Evolutionary conservation across 2,329 filamentous ascomycete species (phyloP).

Genomic region (Cryphonectria parasitica): DNA sequence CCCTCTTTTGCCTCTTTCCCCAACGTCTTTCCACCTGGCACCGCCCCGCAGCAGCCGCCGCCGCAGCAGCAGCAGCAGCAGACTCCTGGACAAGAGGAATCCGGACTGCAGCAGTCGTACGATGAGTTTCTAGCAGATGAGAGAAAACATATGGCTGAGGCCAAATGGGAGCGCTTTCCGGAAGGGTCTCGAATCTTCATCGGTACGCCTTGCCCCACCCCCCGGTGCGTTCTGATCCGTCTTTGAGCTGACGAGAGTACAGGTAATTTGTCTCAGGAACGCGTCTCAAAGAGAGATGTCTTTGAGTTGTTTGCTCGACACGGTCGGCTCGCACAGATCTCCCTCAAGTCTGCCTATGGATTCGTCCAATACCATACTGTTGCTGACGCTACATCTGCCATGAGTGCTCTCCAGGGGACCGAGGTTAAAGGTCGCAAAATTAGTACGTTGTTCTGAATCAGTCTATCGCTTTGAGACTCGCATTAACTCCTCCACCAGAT

Average conservation of each 20-base stretch:
- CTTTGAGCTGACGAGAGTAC: conserved; percentile 22
- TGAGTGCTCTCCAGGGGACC: conserved; percentile 77
- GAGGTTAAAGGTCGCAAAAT: conserved; percentile 89
- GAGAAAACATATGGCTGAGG: conserved; percentile 74
- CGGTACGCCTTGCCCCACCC: conserved; percentile 52
- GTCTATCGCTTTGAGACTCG: conserved; percentile 7
- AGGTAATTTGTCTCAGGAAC: conserved; percentile 92
- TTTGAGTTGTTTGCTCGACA: conserved; percentile 88
- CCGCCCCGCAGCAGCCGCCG: conserved; percentile 8
- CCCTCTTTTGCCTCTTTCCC: conserved; percentile 27
- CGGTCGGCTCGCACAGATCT: conserved; percentile 89
- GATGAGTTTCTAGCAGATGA: conserved; percentile 76
- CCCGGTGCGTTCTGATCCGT: too few relatives aligned
- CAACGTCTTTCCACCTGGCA: conserved; percentile 29
- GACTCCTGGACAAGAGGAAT: conserved; percentile 18
- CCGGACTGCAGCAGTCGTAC: conserved; percentile 64
- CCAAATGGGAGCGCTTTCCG: conserved; percentile 81
- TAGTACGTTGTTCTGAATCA: conserved; percentile 62
- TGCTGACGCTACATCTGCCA: conserved; percentile 72
- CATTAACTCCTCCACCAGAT: conserved; percentile 57
- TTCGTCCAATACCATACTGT: conserved; percentile 91
- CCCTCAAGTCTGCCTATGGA: conserved; percentile 94
- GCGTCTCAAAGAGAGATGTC: conserved; percentile 90
- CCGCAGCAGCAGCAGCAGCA: conserved; percentile 4
- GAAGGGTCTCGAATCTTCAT: conserved; percentile 79